These are phyloP conservation scores for Emericellopsis cladophorae DNA, from an alignment of 2,329 filamentous ascomycete species.

Conservation along the genomic window DNA sequence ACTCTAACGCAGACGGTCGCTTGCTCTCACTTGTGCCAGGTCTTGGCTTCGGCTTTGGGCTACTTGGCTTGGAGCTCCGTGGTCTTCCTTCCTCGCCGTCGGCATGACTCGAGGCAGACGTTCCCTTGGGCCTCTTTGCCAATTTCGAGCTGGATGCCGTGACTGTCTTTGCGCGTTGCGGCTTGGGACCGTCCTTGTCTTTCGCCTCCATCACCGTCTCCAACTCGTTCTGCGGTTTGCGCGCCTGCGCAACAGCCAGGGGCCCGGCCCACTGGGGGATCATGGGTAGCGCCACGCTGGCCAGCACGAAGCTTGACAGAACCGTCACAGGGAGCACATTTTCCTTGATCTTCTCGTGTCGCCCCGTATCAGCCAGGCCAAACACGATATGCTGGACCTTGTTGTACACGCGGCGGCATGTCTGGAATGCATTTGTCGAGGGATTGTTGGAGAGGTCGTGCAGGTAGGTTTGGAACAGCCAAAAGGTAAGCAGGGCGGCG, in stretches of 20 bases:
- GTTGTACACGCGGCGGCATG: conserved; percentile 74
- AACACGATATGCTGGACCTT: conserved; percentile 83
- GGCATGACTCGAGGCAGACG: conserved; percentile 17
- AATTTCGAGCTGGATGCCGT: conserved; percentile 34
- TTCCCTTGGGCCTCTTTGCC: too few relatives aligned
- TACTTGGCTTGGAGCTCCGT: conserved; percentile 3
- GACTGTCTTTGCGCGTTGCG: conserved; percentile 57
- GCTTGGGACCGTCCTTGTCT: conserved; percentile 30
- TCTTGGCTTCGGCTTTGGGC: conserved; percentile 9
- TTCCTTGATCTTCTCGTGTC: conserved; percentile 67
- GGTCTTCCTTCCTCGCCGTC: conserved; percentile 24
- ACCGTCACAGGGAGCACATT: conserved; percentile 72
- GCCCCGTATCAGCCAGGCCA: conserved; percentile 55
- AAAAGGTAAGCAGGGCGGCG: conserved; percentile 74
- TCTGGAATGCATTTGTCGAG: conserved; percentile 66
- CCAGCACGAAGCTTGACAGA: conserved; percentile 67
- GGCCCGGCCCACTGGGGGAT: conserved; percentile 70
- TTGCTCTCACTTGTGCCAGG: conserved; percentile 20
- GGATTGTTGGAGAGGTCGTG: conserved; percentile 68
- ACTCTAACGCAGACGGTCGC: conserved; percentile 35
- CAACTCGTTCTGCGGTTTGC: conserved; percentile 47
- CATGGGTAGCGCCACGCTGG: conserved; percentile 61
- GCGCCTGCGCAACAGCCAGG: conserved; percentile 68
- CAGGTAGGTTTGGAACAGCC: conserved; percentile 81
- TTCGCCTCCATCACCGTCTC: conserved; percentile 21